Conservation (phyloP, 371 early-diverging fungal genomes). For the Saksenaea vasiformis region DNA sequence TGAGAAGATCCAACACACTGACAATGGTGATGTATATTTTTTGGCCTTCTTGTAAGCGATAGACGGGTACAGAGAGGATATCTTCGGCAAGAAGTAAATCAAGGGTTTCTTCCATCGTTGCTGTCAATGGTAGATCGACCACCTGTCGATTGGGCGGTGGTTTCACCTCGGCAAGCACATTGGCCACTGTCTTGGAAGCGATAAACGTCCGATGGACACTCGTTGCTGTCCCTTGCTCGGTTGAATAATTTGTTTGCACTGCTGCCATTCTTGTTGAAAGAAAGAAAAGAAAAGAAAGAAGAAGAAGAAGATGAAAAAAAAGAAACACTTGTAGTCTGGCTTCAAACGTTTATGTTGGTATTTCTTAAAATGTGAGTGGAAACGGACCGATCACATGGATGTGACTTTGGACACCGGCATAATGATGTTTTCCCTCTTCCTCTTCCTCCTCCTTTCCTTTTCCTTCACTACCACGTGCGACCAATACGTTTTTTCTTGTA, state of each 20-base stretch:
- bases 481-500: no score
- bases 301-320: no score
- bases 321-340: no score
- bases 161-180: slow-evolving; percentile 48
- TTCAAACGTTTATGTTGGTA: no score
- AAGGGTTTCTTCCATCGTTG: slow-evolving; percentile 63
- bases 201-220: slow-evolving; percentile 35
- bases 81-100: slow-evolving; percentile 55
- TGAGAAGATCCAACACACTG: slow-evolving; percentile 57
- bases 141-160: slow-evolving; percentile 34
- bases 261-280: background rate
- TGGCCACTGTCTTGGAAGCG: slow-evolving; percentile 44
- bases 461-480: background rate
- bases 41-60: slow-evolving; percentile 37
- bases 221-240: background rate
- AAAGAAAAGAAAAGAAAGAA: background rate
- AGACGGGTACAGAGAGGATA: slow-evolving; percentile 63
- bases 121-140: slow-evolving; percentile 54
- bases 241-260: background rate
- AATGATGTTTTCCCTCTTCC: background rate
- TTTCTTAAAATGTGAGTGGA: background rate
- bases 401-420: background rate
- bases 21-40: slow-evolving; percentile 59
- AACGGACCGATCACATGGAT: background rate
- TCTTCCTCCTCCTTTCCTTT: background rate